Conservation (phyloP, 2,329 filamentous ascomycete genomes). For the Dendryphion nanum region DNA sequence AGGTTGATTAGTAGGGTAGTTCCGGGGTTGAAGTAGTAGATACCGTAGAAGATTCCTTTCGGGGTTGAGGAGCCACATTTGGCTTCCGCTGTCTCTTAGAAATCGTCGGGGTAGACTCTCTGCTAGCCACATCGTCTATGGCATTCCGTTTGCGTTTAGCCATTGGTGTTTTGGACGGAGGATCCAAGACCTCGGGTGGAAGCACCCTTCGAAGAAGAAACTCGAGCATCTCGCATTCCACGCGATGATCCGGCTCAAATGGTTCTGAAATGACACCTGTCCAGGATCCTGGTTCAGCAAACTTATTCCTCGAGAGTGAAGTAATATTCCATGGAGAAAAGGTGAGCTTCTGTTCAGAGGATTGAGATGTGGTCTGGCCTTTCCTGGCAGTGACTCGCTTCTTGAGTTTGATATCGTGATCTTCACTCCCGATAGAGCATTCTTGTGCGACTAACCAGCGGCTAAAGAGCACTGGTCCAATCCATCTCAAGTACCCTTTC, state of each 20-base stretch:
- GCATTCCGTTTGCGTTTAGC: neutral
- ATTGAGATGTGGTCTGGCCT: conserved; percentile 2
- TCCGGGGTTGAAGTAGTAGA: neutral
- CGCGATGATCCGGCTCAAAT: conserved; percentile 31
- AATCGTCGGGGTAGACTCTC: neutral
- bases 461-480: conserved; percentile 38
- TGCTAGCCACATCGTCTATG: neutral
- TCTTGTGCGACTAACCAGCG: conserved; percentile 15
- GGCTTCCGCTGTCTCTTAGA: neutral
- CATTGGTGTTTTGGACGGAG: conserved; percentile 8
- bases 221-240: conserved; percentile 38
- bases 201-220: conserved; percentile 33
- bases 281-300: conserved; percentile 23
- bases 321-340: conserved; percentile 37
- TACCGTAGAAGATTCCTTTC: neutral
- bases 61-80: no score
- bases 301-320: conserved; percentile 23
- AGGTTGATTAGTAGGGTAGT: neutral
- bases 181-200: conserved; percentile 19
- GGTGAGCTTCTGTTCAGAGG: conserved; percentile 32
- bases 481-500: conserved; percentile 38
- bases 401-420: conserved; percentile 28
- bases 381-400: neutral
- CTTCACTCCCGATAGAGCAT: conserved; percentile 11
- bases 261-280: conserved; percentile 11